These are phyloP conservation scores for Acorus gramineus DNA, from an alignment of 106 monocot species.

Conservation along the genomic window DNA sequence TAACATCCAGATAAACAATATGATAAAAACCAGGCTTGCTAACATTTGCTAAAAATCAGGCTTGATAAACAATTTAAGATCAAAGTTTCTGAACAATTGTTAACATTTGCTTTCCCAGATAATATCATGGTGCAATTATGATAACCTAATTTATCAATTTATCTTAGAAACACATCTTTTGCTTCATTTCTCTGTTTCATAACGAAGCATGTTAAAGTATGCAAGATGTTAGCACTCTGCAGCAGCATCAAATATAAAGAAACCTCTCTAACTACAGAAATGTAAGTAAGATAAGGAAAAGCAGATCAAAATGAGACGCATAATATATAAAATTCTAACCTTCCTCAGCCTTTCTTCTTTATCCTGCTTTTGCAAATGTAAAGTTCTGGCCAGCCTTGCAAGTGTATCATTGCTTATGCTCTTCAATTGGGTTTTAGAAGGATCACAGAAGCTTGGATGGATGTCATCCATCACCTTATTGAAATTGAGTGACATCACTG, in stretches of 20 bases:
- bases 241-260: too few species aligned
- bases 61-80: too few species aligned
- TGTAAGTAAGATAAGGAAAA: not conserved
- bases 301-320: not conserved
- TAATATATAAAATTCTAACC: constrained; percentile 22
- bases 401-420: constrained; percentile 75
- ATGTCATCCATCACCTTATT: constrained; percentile 39
- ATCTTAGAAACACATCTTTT: too few species aligned
- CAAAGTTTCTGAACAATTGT: too few species aligned
- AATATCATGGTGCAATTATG: too few species aligned
- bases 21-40: not conserved
- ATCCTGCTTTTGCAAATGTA: constrained; percentile 55
- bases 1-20: not conserved
- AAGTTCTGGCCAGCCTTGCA: constrained; percentile 39
- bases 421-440: constrained; percentile 19
- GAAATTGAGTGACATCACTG: constrained; percentile 49
- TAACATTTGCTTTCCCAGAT: too few species aligned
- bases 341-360: constrained; percentile 63
- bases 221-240: too few species aligned
- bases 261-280: too few species aligned
- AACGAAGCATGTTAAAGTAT: too few species aligned
- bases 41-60: too few species aligned
- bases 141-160: too few species aligned
- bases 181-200: too few species aligned
- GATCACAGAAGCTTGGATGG: constrained; percentile 50